Base-by-base conservation (phyloP, 148 eudicot genomes). In the Linanthus parryae region DNA sequence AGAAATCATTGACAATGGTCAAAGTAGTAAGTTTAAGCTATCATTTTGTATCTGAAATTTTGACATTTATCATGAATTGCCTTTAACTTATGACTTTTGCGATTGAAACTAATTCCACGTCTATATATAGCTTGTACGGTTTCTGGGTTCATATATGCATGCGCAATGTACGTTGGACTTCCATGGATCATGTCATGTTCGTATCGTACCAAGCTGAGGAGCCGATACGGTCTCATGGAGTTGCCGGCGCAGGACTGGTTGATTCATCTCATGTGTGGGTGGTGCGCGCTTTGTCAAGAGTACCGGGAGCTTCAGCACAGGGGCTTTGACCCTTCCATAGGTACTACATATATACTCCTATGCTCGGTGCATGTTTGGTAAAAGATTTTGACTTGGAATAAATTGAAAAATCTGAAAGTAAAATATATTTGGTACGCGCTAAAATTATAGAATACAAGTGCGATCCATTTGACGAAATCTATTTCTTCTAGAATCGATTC, bases 1-100 rank as follows among this genome's bases (percentile, higher is more conserved):
- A 1, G 75, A 71, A 59, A 61, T 71, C 14, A 8, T 65, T 3
- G 71, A 65, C 70, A 27, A 29, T 30, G 74, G 74, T 40, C 56
- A 58, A 7, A 63, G 64, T 15, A 36, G 74, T 69, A 63, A 69
- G 74, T 60, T n/a, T n/a, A n/a, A n/a, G n/a, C n/a, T n/a, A n/a
- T n/a, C n/a, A n/a, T n/a, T n/a, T n/a, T n/a, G n/a, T n/a, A n/a
- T n/a, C n/a, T n/a, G n/a, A n/a, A n/a, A n/a, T n/a, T n/a, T n/a
- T n/a, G n/a, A n/a, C n/a, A n/a, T n/a, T n/a, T n/a, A n/a, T n/a
- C n/a, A n/a, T n/a, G n/a, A n/a, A n/a, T n/a, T n/a, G n/a, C n/a
- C n/a, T n/a, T n/a, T n/a, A n/a, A n/a, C n/a, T n/a, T n/a, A n/a
- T n/a, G n/a, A n/a, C n/a, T n/a, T n/a, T n/a, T n/a, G n/a, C n/a